Evolutionary conservation across 1,284 basidiomycete genomes (phyloP), one percentile per base, ranked within the genome.

Genomic region (Anthracocystis setariae): DNA sequence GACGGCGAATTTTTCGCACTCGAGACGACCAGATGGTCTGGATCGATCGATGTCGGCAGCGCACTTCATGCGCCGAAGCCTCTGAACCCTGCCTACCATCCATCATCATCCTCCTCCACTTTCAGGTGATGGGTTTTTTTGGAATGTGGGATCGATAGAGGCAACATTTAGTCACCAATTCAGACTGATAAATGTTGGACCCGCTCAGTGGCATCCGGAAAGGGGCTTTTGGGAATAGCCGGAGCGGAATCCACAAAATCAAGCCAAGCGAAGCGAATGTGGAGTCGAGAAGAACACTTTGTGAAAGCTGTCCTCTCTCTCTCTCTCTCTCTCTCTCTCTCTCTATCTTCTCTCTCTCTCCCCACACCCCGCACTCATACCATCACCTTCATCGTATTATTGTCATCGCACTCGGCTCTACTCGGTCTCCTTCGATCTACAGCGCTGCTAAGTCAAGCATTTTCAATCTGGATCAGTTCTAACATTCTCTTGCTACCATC

Each of bases 1-100:
- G n/a, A n/a, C n/a, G n/a, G 29, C 29, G 29, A 12, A 29, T 5
- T 12, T 7, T 29, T 29, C 29, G 29, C 29, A 29, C 5, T 5
- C 12, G 7, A 29, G 29, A 29, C 7, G 29, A 29, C 7, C 29
- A 9, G 35, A 37, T 37, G 35, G 35, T 37, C 35, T 37, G 35
- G 35, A 49, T 49, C 47, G 47, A 32, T 49, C 47, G 37, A 49
- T 49, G 35, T 17, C 35, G 21, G 37, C 20, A 39, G 47, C 35
- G n/a, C 18, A 32, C 24, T 25, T 24, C 21, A 49, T 39, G 47
- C 37, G 29, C 29, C 29, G 7, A 29, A 39, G 35, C 18, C 13
- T 21, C 17, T 46, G 45, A 46, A 46, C 45, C 45, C 45, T 46
- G 45, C 45, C 18, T 32, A 17, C 13, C 15, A 18, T n/a, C 37